These are phyloP conservation scores for Colletotrichum zoysiae DNA, from an alignment of 2,329 filamentous ascomycete species.

Conservation along the genomic window DNA sequence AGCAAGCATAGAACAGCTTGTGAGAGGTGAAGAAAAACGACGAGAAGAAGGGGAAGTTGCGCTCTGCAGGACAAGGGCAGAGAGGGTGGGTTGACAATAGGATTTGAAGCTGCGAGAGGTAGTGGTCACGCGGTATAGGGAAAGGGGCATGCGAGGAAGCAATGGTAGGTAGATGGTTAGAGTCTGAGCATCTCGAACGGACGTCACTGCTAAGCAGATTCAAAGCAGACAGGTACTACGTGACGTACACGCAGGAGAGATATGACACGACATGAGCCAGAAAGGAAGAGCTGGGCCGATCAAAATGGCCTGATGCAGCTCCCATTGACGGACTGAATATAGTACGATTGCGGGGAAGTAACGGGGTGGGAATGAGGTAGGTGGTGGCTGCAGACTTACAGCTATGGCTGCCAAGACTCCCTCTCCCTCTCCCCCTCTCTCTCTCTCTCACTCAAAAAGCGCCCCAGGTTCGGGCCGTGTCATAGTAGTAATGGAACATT, in stretches of 20 bases:
- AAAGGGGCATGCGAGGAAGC: constrained; percentile 35
- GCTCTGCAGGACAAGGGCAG: constrained; percentile 3
- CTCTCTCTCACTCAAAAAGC: not conserved
- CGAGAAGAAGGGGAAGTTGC: not conserved
- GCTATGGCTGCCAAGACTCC: not conserved
- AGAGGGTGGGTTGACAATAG: constrained; percentile 6
- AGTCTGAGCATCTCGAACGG: constrained; percentile 32
- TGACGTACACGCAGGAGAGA: constrained; percentile 3
- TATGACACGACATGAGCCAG: constrained; percentile 20
- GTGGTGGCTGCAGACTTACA: constrained; percentile 5
- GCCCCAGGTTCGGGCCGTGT: not conserved
- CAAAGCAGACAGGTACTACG: constrained; percentile 12
- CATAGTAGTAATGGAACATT: not conserved
- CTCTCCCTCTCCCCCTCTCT: no score
- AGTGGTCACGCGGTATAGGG: constrained; percentile 37
- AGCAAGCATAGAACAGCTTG: not conserved
- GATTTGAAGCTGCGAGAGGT: constrained; percentile 23
- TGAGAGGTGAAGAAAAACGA: not conserved
- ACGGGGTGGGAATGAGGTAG: constrained; percentile 18
- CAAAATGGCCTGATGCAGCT: constrained; percentile 41
- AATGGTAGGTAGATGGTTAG: constrained; percentile 32
- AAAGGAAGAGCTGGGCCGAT: constrained; percentile 26
- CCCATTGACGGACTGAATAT: constrained; percentile 35
- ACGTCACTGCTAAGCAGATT: constrained; percentile 27
- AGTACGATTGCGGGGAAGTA: constrained; percentile 39